phyloP scores from a whole-genome alignment of 148 eudicot genomes.

The Pouteria glomerata region DNA sequence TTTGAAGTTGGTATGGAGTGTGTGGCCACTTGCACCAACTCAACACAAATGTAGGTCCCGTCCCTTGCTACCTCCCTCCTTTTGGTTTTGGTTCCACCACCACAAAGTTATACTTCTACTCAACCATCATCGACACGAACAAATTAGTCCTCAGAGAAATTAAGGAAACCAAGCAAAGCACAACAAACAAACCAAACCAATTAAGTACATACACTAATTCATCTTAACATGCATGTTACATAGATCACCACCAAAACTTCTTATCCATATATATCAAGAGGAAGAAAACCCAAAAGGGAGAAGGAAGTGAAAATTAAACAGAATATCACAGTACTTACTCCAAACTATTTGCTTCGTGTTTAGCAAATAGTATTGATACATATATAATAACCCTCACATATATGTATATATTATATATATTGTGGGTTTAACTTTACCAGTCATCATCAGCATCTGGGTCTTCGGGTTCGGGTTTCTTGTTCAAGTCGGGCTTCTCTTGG shows the following conservation, averaged over 20 bases:
- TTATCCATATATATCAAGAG: slow-evolving; percentile 10
- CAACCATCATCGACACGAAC: no score
- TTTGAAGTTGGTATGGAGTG: no score
- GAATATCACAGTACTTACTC: neutral
- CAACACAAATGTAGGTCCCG: neutral
- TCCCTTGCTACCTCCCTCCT: neutral
- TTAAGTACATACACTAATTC: neutral
- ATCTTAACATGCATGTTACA: neutral
- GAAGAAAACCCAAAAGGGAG: neutral
- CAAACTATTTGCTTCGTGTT: neutral
- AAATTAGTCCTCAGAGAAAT: no score
- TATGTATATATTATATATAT: neutral
- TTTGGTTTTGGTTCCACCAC: slow-evolving; percentile 3
- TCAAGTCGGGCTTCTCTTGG: slow-evolving; percentile 67
- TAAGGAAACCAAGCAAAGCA: neutral
- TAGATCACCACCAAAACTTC: slow-evolving; percentile 15
- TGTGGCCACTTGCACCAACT: neutral
- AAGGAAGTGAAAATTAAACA: no score
- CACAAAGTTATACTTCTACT: no score
- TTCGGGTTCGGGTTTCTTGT: slow-evolving; percentile 69
- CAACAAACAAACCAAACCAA: no score
- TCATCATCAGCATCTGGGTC: slow-evolving; percentile 35
- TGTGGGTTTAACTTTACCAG: neutral
- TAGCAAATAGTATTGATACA: neutral
- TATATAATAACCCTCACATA: neutral